Percentiles rank a stretch among this genome's conserved stretches.
phyloP scores from a whole-genome alignment of 1,284 basidiomycete genomes.

The Cryptococcus sp. region DNA sequence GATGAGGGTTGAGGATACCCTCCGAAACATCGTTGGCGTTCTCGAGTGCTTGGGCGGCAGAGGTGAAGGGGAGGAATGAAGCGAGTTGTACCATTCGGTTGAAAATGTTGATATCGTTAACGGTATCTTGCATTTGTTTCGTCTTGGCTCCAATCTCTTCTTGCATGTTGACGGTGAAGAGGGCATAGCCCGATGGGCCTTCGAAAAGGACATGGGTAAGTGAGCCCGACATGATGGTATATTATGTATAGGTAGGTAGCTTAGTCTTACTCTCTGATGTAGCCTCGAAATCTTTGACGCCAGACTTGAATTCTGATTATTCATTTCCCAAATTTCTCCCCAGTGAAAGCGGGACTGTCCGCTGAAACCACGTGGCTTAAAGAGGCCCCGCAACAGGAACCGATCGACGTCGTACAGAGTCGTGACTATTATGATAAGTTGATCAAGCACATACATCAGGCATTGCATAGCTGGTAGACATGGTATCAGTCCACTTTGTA shows the following conservation, averaged over 20 bases:
- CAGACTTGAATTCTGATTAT: too few species aligned
- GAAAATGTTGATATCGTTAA: slow-evolving; percentile 85
- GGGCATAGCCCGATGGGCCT: slow-evolving; percentile 88
- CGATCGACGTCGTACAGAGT: too few species aligned
- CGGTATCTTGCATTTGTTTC: slow-evolving; percentile 76
- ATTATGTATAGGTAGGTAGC: too few species aligned
- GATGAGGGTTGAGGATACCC: slow-evolving; percentile 85
- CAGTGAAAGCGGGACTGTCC: too few species aligned
- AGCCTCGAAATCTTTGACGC: too few species aligned
- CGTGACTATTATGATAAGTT: too few species aligned
- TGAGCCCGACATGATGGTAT: slow-evolving; percentile 50
- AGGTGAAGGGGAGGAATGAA: slow-evolving; percentile 94
- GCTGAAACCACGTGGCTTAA: too few species aligned
- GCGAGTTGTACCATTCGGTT: slow-evolving; percentile 87
- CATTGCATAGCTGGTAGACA: background rate
- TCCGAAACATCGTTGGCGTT: slow-evolving; percentile 96
- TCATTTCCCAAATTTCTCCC: too few species aligned
- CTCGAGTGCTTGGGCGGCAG: slow-evolving; percentile 90
- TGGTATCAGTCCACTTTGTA: slow-evolving; percentile 39
- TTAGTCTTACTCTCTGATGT: too few species aligned
- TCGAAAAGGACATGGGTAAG: slow-evolving; percentile 88
- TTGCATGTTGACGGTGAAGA: slow-evolving; percentile 83
- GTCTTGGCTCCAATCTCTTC: slow-evolving; percentile 87
- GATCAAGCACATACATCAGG: too few species aligned
- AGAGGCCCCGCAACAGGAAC: too few species aligned